A percentile compares a stretch with the other conserved stretches of the same genome.
These are phyloP conservation scores for Phytophthora brassicae DNA, from an alignment of 352 stramenopile species.

Conservation along the genomic window DNA sequence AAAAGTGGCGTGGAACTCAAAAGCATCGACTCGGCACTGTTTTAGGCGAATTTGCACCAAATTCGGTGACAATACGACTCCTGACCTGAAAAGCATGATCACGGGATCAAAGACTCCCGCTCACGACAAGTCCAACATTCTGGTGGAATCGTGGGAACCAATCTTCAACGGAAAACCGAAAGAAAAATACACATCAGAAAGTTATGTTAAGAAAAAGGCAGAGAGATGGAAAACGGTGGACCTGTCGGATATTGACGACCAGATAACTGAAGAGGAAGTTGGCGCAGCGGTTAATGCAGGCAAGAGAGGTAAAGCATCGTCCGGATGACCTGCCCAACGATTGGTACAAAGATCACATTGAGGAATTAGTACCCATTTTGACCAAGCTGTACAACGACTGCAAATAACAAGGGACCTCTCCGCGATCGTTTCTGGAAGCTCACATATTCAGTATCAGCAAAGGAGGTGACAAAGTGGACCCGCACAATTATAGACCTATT, in stretches of 20 bases:
- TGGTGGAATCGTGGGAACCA: neutral
- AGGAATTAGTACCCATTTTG: neutral
- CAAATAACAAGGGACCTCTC: neutral
- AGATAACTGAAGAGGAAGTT: neutral
- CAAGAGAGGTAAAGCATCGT: conserved; percentile 3
- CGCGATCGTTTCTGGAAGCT: neutral
- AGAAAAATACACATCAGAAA: neutral
- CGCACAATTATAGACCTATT: conserved; percentile 1
- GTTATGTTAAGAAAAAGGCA: neutral
- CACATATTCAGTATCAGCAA: conserved; percentile 9
- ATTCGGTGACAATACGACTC: neutral
- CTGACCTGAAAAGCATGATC: neutral
- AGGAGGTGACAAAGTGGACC: neutral
- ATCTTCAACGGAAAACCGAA: neutral
- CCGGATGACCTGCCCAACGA: conserved; percentile 1
- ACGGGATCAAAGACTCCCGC: too few species aligned
- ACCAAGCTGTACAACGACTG: neutral
- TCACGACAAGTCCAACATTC: conserved; percentile 1
- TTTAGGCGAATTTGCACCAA: conserved; percentile 5
- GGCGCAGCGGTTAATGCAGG: neutral
- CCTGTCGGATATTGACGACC: neutral
- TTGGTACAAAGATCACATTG: conserved; percentile 4
- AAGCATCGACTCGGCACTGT: neutral
- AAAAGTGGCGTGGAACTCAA: neutral
- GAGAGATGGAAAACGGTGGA: neutral